Evolutionary conservation across 2,329 filamentous ascomycete species (phyloP).

Genomic region (Teratosphaeria viscida): DNA sequence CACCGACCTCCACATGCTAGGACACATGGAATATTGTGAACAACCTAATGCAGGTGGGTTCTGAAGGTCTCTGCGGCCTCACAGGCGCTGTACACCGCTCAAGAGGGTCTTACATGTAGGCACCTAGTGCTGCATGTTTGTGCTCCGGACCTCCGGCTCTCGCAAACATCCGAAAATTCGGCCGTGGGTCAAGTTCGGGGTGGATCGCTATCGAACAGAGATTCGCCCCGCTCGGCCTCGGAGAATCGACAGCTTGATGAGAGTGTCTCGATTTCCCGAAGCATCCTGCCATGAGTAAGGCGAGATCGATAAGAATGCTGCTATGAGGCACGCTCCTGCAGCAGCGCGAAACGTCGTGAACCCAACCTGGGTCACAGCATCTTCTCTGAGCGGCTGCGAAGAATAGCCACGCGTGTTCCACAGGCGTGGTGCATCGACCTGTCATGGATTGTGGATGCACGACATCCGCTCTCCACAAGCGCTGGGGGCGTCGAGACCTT

Average conservation of each 20-base stretch:
- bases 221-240: not conserved
- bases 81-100: not conserved
- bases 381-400: not conserved
- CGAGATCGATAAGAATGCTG: not conserved
- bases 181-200: not conserved
- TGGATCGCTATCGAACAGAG: not conserved
- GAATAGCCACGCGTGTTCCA: not conserved
- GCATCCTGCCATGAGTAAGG: not conserved
- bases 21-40: no score
- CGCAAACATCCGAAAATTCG: not conserved
- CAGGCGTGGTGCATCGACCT: not conserved
- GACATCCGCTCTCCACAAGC: not conserved
- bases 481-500: not conserved
- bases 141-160: not conserved
- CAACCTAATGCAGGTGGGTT: no score
- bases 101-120: not conserved
- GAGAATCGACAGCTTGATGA: not conserved
- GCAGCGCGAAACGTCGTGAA: not conserved
- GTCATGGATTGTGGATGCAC: not conserved
- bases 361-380: not conserved
- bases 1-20: no score
- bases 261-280: not conserved
- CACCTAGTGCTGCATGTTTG: not conserved
- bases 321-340: not conserved
- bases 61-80: not conserved